Conservation (phyloP, 768 basidiomycete genomes). For the Boletus edulis region DNA sequence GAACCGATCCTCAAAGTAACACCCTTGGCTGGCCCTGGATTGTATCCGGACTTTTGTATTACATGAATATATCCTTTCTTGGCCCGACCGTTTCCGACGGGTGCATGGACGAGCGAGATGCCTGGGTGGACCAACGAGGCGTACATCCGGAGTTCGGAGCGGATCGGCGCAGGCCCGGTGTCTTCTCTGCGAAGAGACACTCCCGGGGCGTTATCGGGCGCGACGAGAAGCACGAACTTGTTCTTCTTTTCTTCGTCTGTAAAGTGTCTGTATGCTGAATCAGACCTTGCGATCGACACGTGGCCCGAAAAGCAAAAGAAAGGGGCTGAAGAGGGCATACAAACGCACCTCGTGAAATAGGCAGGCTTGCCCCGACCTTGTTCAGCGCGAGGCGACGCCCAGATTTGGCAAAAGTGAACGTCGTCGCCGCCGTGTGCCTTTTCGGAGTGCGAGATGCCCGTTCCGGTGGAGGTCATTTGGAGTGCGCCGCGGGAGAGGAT, state of each 20-base stretch:
- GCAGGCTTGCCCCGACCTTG: slow-evolving; percentile 45
- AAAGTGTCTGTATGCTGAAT: slow-evolving; percentile 50
- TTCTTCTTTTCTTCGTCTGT: slow-evolving; percentile 79
- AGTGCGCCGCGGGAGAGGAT: slow-evolving; percentile 85
- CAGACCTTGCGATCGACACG: no score
- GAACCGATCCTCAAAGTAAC: slow-evolving; percentile 53
- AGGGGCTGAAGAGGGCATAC: not conserved
- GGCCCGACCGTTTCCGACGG: slow-evolving; percentile 36
- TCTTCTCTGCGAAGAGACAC: slow-evolving; percentile 65
- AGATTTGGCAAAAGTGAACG: slow-evolving; percentile 69
- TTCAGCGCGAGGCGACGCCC: slow-evolving; percentile 48
- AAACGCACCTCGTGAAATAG: slow-evolving; percentile 75
- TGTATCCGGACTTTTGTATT: slow-evolving; percentile 83
- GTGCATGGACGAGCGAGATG: slow-evolving; percentile 48
- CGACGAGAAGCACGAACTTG: slow-evolving; percentile 71
- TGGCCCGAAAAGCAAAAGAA: no score
- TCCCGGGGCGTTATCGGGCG: slow-evolving; percentile 57
- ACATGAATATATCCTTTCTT: slow-evolving; percentile 83
- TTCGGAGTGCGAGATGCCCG: slow-evolving; percentile 85
- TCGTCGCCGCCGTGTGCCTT: slow-evolving; percentile 48
- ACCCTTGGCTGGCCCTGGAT: slow-evolving; percentile 53
- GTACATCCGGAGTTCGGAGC: slow-evolving; percentile 64
- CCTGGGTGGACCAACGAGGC: slow-evolving; percentile 69
- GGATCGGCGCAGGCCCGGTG: slow-evolving; percentile 78
- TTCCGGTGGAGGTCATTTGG: slow-evolving; percentile 91